Conservation (phyloP, 257 asterid species). For the Nicotiana otophora region DNA sequence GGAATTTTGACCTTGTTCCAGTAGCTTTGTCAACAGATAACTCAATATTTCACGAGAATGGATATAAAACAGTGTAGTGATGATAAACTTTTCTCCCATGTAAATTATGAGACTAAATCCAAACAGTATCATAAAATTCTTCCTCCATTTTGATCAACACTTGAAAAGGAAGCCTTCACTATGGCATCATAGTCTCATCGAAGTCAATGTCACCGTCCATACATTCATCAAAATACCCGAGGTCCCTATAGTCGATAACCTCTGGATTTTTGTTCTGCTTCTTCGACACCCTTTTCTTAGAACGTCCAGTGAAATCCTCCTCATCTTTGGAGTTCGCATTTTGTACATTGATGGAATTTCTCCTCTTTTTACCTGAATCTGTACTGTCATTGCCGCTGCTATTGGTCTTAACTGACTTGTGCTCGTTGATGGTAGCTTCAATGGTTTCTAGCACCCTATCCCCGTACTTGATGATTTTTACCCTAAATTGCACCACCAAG, state of each 20-base stretch:
- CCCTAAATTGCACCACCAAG: conserved; percentile 37
- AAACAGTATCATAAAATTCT: conserved; percentile 48
- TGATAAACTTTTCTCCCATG: neutral
- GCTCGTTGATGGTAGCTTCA: conserved; percentile 61
- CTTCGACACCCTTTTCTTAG: conserved; percentile 53
- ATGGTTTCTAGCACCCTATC: conserved; percentile 68
- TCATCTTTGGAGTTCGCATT: conserved; percentile 28
- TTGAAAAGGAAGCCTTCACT: conserved; percentile 20
- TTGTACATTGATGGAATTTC: conserved; percentile 20
- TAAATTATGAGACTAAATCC: conserved; percentile 7
- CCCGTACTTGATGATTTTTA: conserved; percentile 63
- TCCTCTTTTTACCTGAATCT: conserved; percentile 58
- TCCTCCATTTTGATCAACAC: conserved; percentile 33
- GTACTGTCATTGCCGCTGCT: conserved; percentile 60
- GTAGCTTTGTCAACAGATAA: neutral
- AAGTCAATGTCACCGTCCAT: conserved; percentile 49
- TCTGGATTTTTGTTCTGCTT: conserved; percentile 20
- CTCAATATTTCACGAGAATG: neutral
- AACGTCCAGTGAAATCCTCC: conserved; percentile 37
- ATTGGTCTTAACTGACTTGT: conserved; percentile 40
- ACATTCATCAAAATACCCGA: conserved; percentile 13
- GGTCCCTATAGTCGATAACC: conserved; percentile 14
- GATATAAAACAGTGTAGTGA: neutral
- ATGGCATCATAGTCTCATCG: conserved; percentile 38
- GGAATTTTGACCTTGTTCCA: conserved; percentile 9